phyloP scores from a whole-genome alignment of 768 basidiomycete genomes.

The Stropharia rugosoannulata region DNA sequence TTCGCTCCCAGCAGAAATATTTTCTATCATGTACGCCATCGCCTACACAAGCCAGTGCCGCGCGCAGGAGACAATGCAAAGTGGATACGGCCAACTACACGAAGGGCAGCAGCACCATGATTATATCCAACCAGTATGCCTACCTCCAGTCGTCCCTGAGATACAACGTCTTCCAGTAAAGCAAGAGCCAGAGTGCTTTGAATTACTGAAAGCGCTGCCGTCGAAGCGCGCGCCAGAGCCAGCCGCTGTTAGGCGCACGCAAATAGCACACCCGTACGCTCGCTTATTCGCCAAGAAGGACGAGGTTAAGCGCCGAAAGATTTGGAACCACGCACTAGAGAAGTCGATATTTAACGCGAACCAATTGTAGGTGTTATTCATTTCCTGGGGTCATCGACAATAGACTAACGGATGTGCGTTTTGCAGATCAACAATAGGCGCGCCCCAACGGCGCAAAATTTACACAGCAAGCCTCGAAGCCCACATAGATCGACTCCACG shows the following conservation, averaged over 20 bases:
- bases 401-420: background rate
- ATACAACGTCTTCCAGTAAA: no score
- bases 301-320: constrained; percentile 65
- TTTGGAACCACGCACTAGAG: constrained; percentile 79
- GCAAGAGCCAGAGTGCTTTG: background rate
- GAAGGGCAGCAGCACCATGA: no score
- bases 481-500: constrained; percentile 68
- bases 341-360: constrained; percentile 66
- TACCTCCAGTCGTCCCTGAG: no score
- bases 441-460: constrained; percentile 65
- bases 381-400: background rate
- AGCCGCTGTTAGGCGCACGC: constrained; percentile 10
- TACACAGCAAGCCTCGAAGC: constrained; percentile 74
- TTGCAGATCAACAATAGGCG: constrained; percentile 60
- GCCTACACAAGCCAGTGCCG: background rate
- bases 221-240: background rate
- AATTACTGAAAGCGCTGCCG: constrained; percentile 8
- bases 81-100: no score
- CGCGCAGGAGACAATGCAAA: background rate
- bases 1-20: background rate
- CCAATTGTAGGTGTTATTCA: constrained; percentile 51
- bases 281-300: constrained; percentile 66
- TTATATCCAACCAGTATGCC: no score
- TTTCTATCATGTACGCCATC: background rate
- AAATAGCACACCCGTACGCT: constrained; percentile 65